Conservation (phyloP, 345 rosid species). For the Clarkia xantiana region DNA sequence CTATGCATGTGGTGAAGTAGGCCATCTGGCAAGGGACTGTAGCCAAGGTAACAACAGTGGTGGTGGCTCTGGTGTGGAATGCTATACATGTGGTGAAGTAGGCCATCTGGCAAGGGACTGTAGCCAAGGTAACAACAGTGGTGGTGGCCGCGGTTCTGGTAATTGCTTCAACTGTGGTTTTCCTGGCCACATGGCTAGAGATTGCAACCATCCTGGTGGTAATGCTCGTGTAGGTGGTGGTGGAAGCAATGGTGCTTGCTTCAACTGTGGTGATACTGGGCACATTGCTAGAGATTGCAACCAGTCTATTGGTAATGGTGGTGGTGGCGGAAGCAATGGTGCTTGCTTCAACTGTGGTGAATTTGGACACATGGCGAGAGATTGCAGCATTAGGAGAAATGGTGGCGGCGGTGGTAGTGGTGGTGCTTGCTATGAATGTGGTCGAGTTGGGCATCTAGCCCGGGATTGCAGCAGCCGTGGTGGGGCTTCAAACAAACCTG, state of each 20-base stretch:
- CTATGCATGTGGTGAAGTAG: slow-evolving; percentile 41
- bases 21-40: slow-evolving; percentile 58
- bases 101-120: slow-evolving; percentile 65
- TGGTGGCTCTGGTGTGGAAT: slow-evolving; percentile 16
- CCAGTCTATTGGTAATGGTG: slow-evolving; percentile 17
- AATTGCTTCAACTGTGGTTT: slow-evolving; percentile 47
- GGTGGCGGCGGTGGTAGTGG: slow-evolving; percentile 14
- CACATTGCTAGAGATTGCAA: slow-evolving; percentile 63
- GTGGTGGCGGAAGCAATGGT: slow-evolving; percentile 26
- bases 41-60: slow-evolving; percentile 12
- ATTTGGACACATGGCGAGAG: slow-evolving; percentile 37
- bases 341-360: slow-evolving; percentile 36
- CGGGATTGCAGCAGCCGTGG: slow-evolving; percentile 39
- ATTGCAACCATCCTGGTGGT: slow-evolving; percentile 17
- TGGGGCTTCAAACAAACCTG: slow-evolving; percentile 8
- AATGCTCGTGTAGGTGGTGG: slow-evolving; percentile 14
- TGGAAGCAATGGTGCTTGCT: slow-evolving; percentile 26
- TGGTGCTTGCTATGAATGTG: slow-evolving; percentile 43
- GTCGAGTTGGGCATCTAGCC: slow-evolving; percentile 47
- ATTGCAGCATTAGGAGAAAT: slow-evolving; percentile 18
- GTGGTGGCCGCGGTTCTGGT: slow-evolving; percentile 18
- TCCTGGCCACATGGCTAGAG: slow-evolving; percentile 41
- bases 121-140: slow-evolving; percentile 12
- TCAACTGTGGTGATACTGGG: slow-evolving; percentile 43
- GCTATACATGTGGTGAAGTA: slow-evolving; percentile 41